Conservation (phyloP, 202 grass and related monocot genomes). For the Carex sylvatica region DNA sequence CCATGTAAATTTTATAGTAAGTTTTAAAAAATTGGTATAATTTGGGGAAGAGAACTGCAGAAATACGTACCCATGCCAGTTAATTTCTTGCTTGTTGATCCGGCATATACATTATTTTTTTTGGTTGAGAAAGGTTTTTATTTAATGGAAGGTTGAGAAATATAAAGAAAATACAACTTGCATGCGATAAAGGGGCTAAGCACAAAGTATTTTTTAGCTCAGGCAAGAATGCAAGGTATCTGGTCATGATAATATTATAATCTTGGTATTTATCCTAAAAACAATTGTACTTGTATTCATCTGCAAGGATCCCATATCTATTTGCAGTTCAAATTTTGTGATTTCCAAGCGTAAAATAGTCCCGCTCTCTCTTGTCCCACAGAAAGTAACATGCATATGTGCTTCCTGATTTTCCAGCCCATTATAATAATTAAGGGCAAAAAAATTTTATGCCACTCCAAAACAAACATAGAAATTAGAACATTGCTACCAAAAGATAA, state of each 20-base stretch:
- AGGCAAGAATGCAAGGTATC: constrained; percentile 6
- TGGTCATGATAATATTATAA: constrained; percentile 8
- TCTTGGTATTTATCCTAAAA: not conserved
- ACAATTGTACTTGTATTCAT: not conserved
- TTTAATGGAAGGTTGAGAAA: too few relatives aligned
- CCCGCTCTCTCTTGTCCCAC: not conserved
- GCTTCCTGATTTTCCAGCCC: not conserved
- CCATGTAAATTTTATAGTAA: not conserved
- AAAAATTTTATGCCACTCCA: too few relatives aligned
- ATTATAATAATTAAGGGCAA: too few relatives aligned
- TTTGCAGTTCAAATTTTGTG: not conserved
- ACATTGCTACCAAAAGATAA: too few relatives aligned
- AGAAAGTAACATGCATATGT: not conserved
- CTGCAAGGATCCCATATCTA: not conserved
- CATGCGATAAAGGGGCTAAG: not conserved
- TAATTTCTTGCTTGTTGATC: constrained; percentile 5
- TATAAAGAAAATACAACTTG: not conserved
- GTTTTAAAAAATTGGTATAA: not conserved
- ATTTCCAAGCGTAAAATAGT: not conserved
- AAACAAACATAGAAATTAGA: too few relatives aligned
- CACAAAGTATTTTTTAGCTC: not conserved
- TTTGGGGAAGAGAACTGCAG: not conserved
- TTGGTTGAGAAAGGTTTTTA: not conserved
- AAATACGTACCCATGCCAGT: too few relatives aligned
- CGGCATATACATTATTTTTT: not conserved